A percentile compares a stretch with the other conserved stretches of the same genome.
These are phyloP conservation scores for Trichophyton simii DNA, from an alignment of 2,329 filamentous ascomycete genomes.

Conservation along the genomic window DNA sequence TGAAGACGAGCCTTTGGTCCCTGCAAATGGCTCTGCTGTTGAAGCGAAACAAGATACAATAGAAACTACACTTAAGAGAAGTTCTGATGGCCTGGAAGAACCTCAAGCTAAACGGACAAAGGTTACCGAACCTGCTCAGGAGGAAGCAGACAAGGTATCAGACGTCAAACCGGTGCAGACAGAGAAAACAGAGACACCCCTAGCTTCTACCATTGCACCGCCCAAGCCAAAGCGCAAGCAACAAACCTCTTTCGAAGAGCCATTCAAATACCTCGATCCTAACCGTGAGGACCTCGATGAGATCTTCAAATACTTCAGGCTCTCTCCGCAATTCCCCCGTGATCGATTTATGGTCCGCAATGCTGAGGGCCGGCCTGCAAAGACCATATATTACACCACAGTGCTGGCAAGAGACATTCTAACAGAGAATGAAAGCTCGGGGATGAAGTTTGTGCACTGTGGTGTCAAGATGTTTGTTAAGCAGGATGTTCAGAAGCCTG, in stretches of 20 bases:
- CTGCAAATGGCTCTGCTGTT: not conserved
- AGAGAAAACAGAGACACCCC: slow-evolving; percentile 6
- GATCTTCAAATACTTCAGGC: slow-evolving; percentile 73
- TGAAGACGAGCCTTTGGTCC: not conserved
- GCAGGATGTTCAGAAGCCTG: slow-evolving; percentile 76
- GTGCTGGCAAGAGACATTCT: slow-evolving; percentile 75
- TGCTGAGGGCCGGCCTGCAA: slow-evolving; percentile 70
- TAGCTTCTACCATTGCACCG: slow-evolving; percentile 6
- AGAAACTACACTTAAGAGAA: slow-evolving; percentile 21
- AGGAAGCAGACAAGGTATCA: not conserved
- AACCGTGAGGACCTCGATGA: slow-evolving; percentile 62
- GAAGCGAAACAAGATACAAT: not conserved
- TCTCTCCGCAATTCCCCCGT: slow-evolving; percentile 71
- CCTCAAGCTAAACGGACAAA: slow-evolving; percentile 31
- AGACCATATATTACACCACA: slow-evolving; percentile 94
- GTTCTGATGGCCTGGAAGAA: slow-evolving; percentile 21
- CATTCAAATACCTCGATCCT: slow-evolving; percentile 76
- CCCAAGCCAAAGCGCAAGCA: slow-evolving; percentile 23
- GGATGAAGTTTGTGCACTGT: slow-evolving; percentile 90
- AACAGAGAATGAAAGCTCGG: slow-evolving; percentile 72
- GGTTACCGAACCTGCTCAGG: slow-evolving; percentile 20
- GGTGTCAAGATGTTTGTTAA: slow-evolving; percentile 99
- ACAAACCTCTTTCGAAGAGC: slow-evolving; percentile 57
- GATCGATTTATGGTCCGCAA: slow-evolving; percentile 96
- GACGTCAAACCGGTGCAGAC: slow-evolving; percentile 9